phyloP scores from a whole-genome alignment of 2,329 filamentous ascomycete genomes.

The Beauveria sp. region DNA sequence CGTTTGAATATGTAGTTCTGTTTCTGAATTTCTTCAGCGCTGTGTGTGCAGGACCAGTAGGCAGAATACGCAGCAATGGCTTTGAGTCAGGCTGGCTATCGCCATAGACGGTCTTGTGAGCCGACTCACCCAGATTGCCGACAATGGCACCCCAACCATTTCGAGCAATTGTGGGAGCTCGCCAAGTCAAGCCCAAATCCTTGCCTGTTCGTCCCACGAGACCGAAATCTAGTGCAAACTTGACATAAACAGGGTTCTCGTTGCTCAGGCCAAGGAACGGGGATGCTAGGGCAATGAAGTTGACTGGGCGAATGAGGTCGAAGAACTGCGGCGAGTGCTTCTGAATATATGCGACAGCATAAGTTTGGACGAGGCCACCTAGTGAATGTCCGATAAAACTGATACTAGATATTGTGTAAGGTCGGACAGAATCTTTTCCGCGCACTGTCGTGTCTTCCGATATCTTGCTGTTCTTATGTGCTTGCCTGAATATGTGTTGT shows the following conservation, averaged over 20 bases:
- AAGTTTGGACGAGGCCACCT: conserved; percentile 83
- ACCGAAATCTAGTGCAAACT: conserved; percentile 92
- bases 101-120: conserved; percentile 51
- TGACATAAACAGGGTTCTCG: conserved; percentile 95
- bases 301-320: conserved; percentile 73
- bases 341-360: conserved; percentile 92
- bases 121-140: conserved; percentile 66
- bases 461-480: conserved; percentile 56
- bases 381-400: conserved; percentile 92
- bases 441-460: conserved; percentile 46
- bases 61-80: conserved; percentile 78
- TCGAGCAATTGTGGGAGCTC: conserved; percentile 74
- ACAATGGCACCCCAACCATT: conserved; percentile 87
- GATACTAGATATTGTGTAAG: conserved; percentile 86
- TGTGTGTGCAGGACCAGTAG: conserved; percentile 82
- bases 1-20: conserved; percentile 89
- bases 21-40: conserved; percentile 85
- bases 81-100: conserved; percentile 72
- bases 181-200: conserved; percentile 90
- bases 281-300: conserved; percentile 82
- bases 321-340: conserved; percentile 94
- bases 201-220: conserved; percentile 93
- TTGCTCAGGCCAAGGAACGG: conserved; percentile 90
- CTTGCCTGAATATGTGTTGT: conserved; percentile 35
- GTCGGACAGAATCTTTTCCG: conserved; percentile 37